Evolutionary conservation across 805 yeast species (phyloP).

Genomic region (Yamadazyma tumulicola): DNA sequence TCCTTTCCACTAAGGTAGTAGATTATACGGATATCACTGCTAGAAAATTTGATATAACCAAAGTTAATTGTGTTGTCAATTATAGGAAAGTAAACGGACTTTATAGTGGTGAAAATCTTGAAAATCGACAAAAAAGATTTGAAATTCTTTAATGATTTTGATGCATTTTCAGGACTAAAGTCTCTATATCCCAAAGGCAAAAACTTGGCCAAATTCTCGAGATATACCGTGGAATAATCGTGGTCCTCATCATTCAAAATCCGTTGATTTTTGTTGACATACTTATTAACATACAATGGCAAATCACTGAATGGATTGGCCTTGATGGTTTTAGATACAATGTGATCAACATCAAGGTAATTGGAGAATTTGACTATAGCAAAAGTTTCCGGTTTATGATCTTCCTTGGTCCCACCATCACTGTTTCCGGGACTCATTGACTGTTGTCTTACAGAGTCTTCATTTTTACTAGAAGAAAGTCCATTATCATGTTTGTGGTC

Average conservation of each 20-base stretch:
- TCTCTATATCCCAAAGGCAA: slow-evolving; percentile 37
- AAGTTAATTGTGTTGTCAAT: slow-evolving; percentile 30
- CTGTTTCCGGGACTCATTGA: background rate
- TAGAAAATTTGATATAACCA: slow-evolving; percentile 53
- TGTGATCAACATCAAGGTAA: slow-evolving; percentile 30
- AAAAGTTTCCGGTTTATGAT: slow-evolving; percentile 22
- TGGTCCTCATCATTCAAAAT: slow-evolving; percentile 20
- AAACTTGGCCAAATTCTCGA: slow-evolving; percentile 50
- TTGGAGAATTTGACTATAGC: slow-evolving; percentile 32
- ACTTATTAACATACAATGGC: slow-evolving; percentile 55
- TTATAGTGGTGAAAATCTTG: slow-evolving; percentile 39
- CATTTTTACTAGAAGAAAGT: too few species aligned
- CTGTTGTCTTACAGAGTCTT: too few species aligned
- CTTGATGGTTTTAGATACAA: slow-evolving; percentile 18
- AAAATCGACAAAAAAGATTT: slow-evolving; percentile 43
- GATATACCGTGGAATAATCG: slow-evolving; percentile 22
- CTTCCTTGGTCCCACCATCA: slow-evolving; percentile 4
- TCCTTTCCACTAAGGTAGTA: slow-evolving; percentile 44
- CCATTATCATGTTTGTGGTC: slow-evolving; percentile 1
- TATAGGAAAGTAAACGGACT: slow-evolving; percentile 51
- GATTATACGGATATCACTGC: slow-evolving; percentile 48
- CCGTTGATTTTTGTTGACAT: slow-evolving; percentile 63
- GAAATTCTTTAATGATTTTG: slow-evolving; percentile 23
- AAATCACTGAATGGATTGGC: slow-evolving; percentile 25
- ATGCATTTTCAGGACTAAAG: slow-evolving; percentile 32